Evolutionary conservation across 139 green algal species (phyloP).

Genomic region (Coelastrella sp.): DNA sequence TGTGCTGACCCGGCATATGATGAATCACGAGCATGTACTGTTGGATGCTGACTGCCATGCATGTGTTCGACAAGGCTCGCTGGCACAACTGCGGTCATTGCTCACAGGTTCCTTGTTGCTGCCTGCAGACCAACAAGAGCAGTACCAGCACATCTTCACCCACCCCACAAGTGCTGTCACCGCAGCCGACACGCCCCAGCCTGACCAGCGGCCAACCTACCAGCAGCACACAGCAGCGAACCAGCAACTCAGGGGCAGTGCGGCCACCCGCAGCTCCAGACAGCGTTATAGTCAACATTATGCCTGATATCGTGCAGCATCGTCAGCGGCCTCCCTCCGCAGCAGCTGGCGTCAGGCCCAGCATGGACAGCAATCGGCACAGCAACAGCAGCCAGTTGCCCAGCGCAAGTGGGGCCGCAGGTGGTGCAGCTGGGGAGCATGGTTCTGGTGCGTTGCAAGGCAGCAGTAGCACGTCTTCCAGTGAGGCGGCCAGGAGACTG

Average conservation of each 20-base stretch:
- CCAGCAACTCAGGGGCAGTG: neutral
- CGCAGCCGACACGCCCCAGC: neutral
- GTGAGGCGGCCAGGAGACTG: neutral
- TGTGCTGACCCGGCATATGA: no score
- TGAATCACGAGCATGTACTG: no score
- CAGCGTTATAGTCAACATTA: conserved; percentile 24
- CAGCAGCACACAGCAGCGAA: neutral
- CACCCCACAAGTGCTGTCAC: no score
- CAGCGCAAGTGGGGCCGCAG: no score
- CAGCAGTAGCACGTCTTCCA: neutral
- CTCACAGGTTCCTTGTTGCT: neutral
- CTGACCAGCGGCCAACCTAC: neutral
- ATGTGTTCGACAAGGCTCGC: no score
- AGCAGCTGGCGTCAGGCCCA: neutral
- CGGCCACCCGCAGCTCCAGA: neutral
- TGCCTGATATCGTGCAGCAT: conserved; percentile 28
- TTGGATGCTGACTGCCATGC: no score
- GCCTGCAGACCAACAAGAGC: neutral
- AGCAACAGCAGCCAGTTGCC: neutral
- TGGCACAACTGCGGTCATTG: no score
- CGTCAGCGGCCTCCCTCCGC: neutral
- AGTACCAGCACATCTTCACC: no score
- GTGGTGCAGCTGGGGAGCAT: neutral
- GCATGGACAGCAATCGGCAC: neutral
- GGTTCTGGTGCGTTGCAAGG: neutral